Evolutionary conservation across 2,329 filamentous ascomycete species (phyloP).

Genomic region (Tolypocladium pustulatum): DNA sequence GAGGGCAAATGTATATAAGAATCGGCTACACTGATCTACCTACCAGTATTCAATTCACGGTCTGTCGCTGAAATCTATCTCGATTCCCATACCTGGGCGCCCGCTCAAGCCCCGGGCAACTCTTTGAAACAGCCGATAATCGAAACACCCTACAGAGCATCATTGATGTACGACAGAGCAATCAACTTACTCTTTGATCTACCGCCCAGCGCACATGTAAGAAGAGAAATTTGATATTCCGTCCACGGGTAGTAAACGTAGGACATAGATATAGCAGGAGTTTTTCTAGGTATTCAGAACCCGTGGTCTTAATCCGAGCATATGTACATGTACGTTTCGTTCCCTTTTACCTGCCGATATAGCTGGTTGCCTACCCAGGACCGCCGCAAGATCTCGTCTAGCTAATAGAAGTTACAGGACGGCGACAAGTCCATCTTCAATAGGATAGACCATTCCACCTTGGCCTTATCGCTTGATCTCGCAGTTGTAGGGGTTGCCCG

Average conservation of each 20-base stretch:
- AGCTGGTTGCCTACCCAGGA: neutral
- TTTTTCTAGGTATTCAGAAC: neutral
- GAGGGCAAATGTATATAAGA: too few relatives aligned
- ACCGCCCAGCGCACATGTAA: too few relatives aligned
- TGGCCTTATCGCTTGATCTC: neutral
- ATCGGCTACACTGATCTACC: too few relatives aligned
- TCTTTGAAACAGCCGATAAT: too few relatives aligned
- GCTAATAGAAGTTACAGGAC: neutral
- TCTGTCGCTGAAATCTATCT: too few relatives aligned
- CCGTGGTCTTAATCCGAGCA: neutral
- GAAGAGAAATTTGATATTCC: neutral
- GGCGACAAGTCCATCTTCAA: neutral
- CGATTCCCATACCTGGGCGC: too few relatives aligned
- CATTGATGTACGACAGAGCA: too few relatives aligned
- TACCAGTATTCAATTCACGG: too few relatives aligned
- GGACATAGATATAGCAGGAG: neutral
- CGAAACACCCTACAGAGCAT: too few relatives aligned
- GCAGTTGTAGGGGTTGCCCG: neutral
- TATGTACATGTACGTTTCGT: neutral
- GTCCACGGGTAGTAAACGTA: neutral
- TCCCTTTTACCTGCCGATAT: neutral
- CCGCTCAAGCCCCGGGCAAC: too few relatives aligned
- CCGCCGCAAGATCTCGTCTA: neutral
- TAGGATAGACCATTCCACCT: neutral
- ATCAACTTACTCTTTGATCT: neutral